Evolutionary conservation across 2,329 filamentous ascomycete genomes (phyloP), one percentile per base, ranked within the genome.

Genomic region (Polychaeton citri): DNA sequence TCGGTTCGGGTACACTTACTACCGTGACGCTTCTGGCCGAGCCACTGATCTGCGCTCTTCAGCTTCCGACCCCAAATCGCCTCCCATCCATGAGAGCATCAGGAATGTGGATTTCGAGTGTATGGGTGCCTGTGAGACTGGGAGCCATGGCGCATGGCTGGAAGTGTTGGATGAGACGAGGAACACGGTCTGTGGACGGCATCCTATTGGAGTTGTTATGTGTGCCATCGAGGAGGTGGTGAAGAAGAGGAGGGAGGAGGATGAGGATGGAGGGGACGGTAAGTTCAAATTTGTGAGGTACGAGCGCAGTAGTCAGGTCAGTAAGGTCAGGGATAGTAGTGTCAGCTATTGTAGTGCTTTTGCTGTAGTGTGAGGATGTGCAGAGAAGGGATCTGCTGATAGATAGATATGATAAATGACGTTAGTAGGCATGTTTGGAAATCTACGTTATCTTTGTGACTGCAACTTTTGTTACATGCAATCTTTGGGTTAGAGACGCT

Each of bases 261-360:
- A 36, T 4, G 37, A 33, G 24, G 34, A 53, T 4, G 43, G 34
- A 13, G 41, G 38, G 30, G 36, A 43, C 7, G 50, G 48, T 8
- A 36, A 31, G 19, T 92, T 96, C 59, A 75, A 71, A 48, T 85
- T 96, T 50, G 69, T 94, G 38, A 69, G 81, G 50, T 98, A 98
- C 58, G 79, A 94, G 54, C 74, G 87, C 40, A 98, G 88, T 60
- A 78, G 75, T 40, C 63, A 92, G 57, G 81, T 81, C 3, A 66
- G 72, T 45, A 66, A 68, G 19, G 65, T 79, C 1, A 58, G 54
- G 12, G 84, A 94, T 44, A 90, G 78, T 46, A 95, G 87, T 48
- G 90, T 98, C 35, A 95, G 87, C 61, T 98, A 98, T 59, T 86
- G 83, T 3, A 88, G 87, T 55, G 90, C 86, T 3, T 93, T 90